Evolutionary conservation across 2,329 filamentous ascomycete genomes (phyloP).

Genomic region (Exophiala phaeomuriformis): DNA sequence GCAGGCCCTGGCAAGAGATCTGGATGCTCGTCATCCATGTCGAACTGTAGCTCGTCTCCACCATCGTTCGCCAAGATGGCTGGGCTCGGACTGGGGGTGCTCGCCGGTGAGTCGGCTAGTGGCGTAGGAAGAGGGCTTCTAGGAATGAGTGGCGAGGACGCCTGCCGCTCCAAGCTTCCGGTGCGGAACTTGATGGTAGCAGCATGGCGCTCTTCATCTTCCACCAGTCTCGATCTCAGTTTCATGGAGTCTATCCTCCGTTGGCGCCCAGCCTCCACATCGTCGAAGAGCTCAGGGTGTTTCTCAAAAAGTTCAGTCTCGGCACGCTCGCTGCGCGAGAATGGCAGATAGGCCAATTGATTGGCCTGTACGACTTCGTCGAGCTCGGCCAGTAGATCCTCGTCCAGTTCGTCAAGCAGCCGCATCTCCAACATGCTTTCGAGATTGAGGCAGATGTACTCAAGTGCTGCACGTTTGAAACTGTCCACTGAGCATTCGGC

Average conservation of each 20-base stretch:
- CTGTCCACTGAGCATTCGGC: constrained; percentile 72
- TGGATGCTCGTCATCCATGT: constrained; percentile 74
- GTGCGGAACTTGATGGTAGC: constrained; percentile 55
- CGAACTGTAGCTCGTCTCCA: constrained; percentile 74
- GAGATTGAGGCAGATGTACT: constrained; percentile 86
- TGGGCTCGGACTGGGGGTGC: constrained; percentile 45
- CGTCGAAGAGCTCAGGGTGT: constrained; percentile 40
- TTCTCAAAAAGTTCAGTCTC: constrained; percentile 46
- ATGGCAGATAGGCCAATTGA: constrained; percentile 68
- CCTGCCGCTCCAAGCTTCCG: constrained; percentile 57
- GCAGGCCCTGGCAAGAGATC: constrained; percentile 5
- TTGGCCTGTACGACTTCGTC: constrained; percentile 74
- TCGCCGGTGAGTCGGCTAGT: constrained; percentile 8
- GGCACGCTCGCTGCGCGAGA: constrained; percentile 66
- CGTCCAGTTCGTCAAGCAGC: constrained; percentile 75
- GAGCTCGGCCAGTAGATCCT: constrained; percentile 71
- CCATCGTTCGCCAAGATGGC: constrained; percentile 52
- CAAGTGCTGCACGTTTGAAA: constrained; percentile 81
- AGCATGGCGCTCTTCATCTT: constrained; percentile 57
- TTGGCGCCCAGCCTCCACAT: constrained; percentile 42
- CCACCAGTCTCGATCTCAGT: constrained; percentile 55
- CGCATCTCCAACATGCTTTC: constrained; percentile 77
- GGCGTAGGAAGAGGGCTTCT: constrained; percentile 6
- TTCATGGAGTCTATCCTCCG: constrained; percentile 69
- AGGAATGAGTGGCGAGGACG: constrained; percentile 7